These are phyloP conservation scores for Xylaria acuta DNA, from an alignment of 495 filamentous ascomycete genomes.

Conservation along the genomic window DNA sequence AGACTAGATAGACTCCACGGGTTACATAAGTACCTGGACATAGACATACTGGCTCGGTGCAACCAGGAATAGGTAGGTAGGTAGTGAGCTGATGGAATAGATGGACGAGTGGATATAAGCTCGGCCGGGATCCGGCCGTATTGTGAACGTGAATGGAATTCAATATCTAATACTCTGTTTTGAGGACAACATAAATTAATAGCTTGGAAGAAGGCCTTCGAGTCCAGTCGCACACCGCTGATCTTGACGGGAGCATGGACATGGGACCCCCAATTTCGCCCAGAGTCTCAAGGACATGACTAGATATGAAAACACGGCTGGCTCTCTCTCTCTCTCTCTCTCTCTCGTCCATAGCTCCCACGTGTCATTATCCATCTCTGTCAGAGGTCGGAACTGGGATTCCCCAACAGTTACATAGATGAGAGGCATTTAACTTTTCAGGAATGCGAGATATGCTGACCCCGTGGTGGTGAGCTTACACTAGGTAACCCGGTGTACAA, in stretches of 20 bases:
- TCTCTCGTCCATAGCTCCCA: conserved; percentile 2
- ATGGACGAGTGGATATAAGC: background rate
- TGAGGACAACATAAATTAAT: conserved; percentile 3
- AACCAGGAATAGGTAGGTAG: too few species aligned
- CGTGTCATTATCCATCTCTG: conserved; percentile 3
- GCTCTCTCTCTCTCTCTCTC: background rate
- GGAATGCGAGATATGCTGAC: background rate
- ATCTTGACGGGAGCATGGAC: background rate
- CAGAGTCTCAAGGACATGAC: background rate
- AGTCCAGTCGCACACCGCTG: conserved; percentile 1
- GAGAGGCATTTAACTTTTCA: background rate
- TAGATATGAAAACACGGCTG: background rate
- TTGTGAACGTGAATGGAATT: background rate
- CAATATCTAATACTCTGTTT: background rate
- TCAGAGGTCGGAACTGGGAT: conserved; percentile 4
- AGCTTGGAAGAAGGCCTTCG: background rate
- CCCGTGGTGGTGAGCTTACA: background rate
- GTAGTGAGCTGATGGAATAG: background rate
- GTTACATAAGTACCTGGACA: background rate
- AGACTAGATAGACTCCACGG: background rate
- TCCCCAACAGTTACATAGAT: too few species aligned
- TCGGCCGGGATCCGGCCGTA: background rate
- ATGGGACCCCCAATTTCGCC: conserved; percentile 6
- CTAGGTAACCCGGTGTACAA: background rate
- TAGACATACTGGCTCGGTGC: background rate